A percentile compares a stretch with the other conserved stretches of the same genome.
Conservation (phyloP, 129 eudicot species). For the sunflower (Helianthus annuus) region HanXRQr2.0-SUNRISE NC_035435.2:155620988-155621487, state of each 20-base stretch:
- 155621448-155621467: neutral
- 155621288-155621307: slow-evolving; percentile 72
- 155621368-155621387: slow-evolving; percentile 86
- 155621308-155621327: slow-evolving; percentile 68
- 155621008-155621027: slow-evolving; percentile 56
- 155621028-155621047: neutral
- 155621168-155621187: slow-evolving; percentile 91
- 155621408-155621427: neutral
- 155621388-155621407: slow-evolving; percentile 54
- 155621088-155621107: neutral
- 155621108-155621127: slow-evolving; percentile 76
- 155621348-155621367: slow-evolving; percentile 84
- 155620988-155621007: slow-evolving; percentile 73
- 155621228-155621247: slow-evolving; percentile 15
- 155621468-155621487: neutral
- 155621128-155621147: slow-evolving; percentile 84
- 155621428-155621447: neutral
- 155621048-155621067: neutral
- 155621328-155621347: slow-evolving; percentile 75
- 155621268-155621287: slow-evolving; percentile 91
- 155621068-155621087: neutral
- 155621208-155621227: neutral
- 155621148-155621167: slow-evolving; percentile 92
- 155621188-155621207: slow-evolving; percentile 59
- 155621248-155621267: slow-evolving; percentile 26